Evolutionary conservation across 345 rosid genomes (phyloP).

Genomic region (Brassica cretica): DNA sequence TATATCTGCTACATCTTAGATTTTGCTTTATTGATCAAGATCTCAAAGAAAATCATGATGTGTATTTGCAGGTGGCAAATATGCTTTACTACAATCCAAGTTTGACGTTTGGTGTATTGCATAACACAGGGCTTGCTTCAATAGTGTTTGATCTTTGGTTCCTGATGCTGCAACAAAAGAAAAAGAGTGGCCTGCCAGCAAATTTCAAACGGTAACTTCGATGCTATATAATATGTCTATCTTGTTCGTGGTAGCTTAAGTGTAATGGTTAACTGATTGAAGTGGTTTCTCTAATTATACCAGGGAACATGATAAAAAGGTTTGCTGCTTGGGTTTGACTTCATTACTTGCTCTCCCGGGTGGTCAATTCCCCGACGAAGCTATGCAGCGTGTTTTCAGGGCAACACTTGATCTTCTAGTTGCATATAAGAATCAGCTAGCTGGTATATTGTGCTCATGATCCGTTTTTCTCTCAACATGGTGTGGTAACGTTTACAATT

Average conservation of each 20-base stretch:
- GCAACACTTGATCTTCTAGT: slow-evolving; percentile 85
- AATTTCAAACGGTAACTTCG: slow-evolving; percentile 77
- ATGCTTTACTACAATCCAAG: slow-evolving; percentile 85
- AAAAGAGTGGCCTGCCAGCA: slow-evolving; percentile 72
- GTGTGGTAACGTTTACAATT: slow-evolving; percentile 9
- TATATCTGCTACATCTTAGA: neutral
- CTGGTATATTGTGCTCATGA: slow-evolving; percentile 53
- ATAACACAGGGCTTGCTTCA: slow-evolving; percentile 73
- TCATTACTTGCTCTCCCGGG: slow-evolving; percentile 84
- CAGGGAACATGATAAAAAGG: slow-evolving; percentile 97
- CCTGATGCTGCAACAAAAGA: slow-evolving; percentile 90
- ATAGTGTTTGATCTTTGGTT: slow-evolving; percentile 91
- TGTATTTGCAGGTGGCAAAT: slow-evolving; percentile 71
- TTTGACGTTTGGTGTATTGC: slow-evolving; percentile 76
- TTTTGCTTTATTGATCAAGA: slow-evolving; percentile 11
- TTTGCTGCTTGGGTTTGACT: slow-evolving; percentile 94
- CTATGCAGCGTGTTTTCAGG: slow-evolving; percentile 81
- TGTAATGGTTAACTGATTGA: slow-evolving; percentile 3
- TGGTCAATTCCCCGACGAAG: slow-evolving; percentile 84
- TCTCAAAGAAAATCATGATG: slow-evolving; percentile 8
- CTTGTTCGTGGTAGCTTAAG: slow-evolving; percentile 11
- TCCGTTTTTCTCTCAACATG: slow-evolving; percentile 1
- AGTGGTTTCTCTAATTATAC: slow-evolving; percentile 12
- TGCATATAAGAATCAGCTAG: slow-evolving; percentile 91
- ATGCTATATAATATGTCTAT: slow-evolving; percentile 1